phyloP scores from a whole-genome alignment of 2,329 filamentous ascomycete genomes.

The Trichothecium sympodiale region DNA sequence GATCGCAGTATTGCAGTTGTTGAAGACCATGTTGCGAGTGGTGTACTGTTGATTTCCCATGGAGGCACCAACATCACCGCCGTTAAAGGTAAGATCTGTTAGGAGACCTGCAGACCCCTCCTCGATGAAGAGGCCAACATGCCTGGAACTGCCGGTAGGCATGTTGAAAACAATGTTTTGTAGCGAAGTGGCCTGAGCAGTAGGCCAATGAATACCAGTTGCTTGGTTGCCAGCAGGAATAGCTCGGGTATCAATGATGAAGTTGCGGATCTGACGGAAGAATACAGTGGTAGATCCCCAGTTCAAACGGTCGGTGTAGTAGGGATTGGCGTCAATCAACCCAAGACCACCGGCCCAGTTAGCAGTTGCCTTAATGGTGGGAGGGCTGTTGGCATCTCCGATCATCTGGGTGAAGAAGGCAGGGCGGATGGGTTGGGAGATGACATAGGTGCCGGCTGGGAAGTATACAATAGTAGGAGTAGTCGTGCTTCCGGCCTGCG shows the following conservation, averaged over 20 bases:
- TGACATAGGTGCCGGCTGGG: constrained; percentile 68
- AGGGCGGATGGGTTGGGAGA: constrained; percentile 61
- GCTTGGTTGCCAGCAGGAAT: constrained; percentile 30
- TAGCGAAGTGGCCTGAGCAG: constrained; percentile 42
- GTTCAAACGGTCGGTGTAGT: constrained; percentile 8
- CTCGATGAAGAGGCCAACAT: constrained; percentile 13
- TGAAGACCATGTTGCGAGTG: constrained; percentile 51
- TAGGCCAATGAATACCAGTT: constrained; percentile 49
- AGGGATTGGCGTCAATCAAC: constrained; percentile 58
- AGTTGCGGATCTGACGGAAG: constrained; percentile 53
- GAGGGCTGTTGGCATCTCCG: constrained; percentile 49
- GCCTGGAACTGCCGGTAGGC: constrained; percentile 8
- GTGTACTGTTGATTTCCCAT: constrained; percentile 58
- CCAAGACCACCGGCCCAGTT: constrained; percentile 53
- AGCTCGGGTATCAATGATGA: constrained; percentile 25
- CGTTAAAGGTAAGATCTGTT: constrained; percentile 52
- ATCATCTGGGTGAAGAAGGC: constrained; percentile 71
- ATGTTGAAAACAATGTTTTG: constrained; percentile 39
- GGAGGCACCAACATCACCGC: constrained; percentile 44
- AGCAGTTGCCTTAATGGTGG: constrained; percentile 40
- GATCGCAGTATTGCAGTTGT: constrained; percentile 48
- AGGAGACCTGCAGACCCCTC: constrained; percentile 27
- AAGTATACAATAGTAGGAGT: constrained; percentile 78
- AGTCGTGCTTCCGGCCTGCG: constrained; percentile 40
- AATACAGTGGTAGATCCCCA: constrained; percentile 33